These are phyloP conservation scores for Xylaria sp. DNA, from an alignment of 2,329 filamentous ascomycete genomes.

Conservation along the genomic window DNA sequence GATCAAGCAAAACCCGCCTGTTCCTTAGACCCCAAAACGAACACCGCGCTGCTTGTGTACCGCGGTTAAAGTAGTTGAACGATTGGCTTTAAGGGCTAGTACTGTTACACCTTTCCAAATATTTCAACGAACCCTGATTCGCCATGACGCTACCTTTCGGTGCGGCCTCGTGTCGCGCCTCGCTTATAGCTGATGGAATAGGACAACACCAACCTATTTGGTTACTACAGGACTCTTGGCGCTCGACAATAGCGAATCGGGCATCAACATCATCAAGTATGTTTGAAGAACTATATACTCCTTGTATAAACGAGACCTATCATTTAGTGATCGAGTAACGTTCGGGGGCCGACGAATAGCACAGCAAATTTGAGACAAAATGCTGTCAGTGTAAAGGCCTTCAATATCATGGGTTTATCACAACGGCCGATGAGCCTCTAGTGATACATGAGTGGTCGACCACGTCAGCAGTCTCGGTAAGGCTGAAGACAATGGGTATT, in stretches of 20 bases:
- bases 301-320: neutral
- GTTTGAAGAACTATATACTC: neutral
- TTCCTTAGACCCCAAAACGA: neutral
- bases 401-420: neutral
- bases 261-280: neutral
- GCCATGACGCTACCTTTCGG: neutral
- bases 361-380: neutral
- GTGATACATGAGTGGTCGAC: neutral
- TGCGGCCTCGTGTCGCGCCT: conserved; percentile 14
- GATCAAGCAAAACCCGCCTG: conserved; percentile 8
- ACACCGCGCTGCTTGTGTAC: conserved; percentile 16
- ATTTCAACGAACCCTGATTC: conserved; percentile 1
- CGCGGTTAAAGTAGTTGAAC: neutral
- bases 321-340: no score
- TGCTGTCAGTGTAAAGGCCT: neutral
- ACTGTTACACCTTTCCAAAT: conserved; percentile 16
- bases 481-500: conserved; percentile 26
- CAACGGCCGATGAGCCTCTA: conserved; percentile 3
- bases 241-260: no score
- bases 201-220: neutral
- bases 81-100: neutral
- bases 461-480: conserved; percentile 19
- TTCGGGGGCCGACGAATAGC: neutral
- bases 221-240: neutral
- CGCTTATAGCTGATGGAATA: conserved; percentile 17